Conservation (phyloP, 2,329 filamentous ascomycete genomes). For the Colletotrichum godetiae region DNA sequence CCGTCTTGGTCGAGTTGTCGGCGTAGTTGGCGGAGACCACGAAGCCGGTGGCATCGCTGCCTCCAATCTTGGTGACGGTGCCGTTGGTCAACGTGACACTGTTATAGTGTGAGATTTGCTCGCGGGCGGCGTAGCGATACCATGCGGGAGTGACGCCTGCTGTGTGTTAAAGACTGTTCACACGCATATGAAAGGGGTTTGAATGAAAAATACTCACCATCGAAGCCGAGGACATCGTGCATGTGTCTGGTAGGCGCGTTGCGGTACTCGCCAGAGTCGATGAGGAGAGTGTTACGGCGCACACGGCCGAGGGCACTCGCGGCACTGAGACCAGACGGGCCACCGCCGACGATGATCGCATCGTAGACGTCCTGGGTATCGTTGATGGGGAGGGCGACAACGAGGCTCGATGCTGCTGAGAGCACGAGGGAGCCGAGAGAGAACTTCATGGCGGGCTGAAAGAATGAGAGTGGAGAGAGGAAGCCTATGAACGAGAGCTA, state of each 20-base stretch:
- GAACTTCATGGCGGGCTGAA: slow-evolving; percentile 2
- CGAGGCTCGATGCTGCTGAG: slow-evolving; percentile 9
- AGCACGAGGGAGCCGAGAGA: slow-evolving; percentile 12
- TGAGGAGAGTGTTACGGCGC: slow-evolving; percentile 63
- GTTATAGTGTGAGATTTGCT: slow-evolving; percentile 62
- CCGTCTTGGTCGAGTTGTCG: slow-evolving; percentile 39
- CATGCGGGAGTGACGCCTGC: slow-evolving; percentile 64
- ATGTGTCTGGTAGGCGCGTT: slow-evolving; percentile 67
- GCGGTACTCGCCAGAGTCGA: slow-evolving; percentile 69
- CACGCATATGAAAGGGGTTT: background rate
- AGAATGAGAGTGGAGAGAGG: too few species aligned
- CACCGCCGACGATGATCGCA: slow-evolving; percentile 68
- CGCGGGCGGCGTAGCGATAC: slow-evolving; percentile 64
- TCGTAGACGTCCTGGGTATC: slow-evolving; percentile 53
- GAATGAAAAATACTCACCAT: slow-evolving; percentile 54
- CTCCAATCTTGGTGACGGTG: slow-evolving; percentile 58
- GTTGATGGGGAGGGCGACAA: slow-evolving; percentile 11
- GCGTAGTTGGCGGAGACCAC: slow-evolving; percentile 46
- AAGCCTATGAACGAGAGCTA: slow-evolving; percentile 2
- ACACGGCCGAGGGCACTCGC: slow-evolving; percentile 70
- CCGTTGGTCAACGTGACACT: slow-evolving; percentile 63
- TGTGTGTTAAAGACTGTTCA: background rate
- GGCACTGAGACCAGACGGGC: slow-evolving; percentile 65
- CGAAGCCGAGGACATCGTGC: slow-evolving; percentile 71
- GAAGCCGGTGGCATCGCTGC: slow-evolving; percentile 58